These are phyloP conservation scores for Plantago elongata DNA, from an alignment of 257 asterid species.

Conservation along the genomic window DNA sequence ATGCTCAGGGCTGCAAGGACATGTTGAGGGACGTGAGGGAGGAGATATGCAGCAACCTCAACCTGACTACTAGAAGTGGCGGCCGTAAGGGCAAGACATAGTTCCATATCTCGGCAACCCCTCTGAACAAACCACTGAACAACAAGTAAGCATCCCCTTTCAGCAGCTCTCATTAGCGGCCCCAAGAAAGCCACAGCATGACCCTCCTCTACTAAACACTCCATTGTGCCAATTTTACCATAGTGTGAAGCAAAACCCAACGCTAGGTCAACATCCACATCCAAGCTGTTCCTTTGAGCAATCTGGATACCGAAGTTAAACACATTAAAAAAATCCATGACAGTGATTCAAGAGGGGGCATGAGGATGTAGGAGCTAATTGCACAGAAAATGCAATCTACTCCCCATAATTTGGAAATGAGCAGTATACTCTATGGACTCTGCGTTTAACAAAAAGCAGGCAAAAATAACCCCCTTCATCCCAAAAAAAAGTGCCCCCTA, in stretches of 20 bases:
- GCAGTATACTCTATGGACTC: background rate
- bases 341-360: background rate
- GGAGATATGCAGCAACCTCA: slow-evolving; percentile 71
- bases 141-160: slow-evolving; percentile 88
- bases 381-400: background rate
- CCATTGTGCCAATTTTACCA: slow-evolving; percentile 88
- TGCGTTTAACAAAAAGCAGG: background rate
- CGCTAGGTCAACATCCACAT: slow-evolving; percentile 95
- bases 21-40: slow-evolving; percentile 92
- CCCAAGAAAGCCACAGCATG: slow-evolving; percentile 94
- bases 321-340: background rate
- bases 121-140: slow-evolving; percentile 87
- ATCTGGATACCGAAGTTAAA: slow-evolving; percentile 41
- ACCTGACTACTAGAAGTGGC: slow-evolving; percentile 96
- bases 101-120: slow-evolving; percentile 96
- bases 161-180: slow-evolving; percentile 96
- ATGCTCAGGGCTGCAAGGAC: slow-evolving; percentile 88
- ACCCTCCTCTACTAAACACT: slow-evolving; percentile 93
- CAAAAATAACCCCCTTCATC: background rate
- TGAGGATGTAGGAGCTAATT: background rate
- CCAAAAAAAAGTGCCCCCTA: background rate
- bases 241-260: slow-evolving; percentile 95
- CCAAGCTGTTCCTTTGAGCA: slow-evolving; percentile 98
- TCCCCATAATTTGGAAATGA: background rate
- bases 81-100: slow-evolving; percentile 94